These are phyloP conservation scores for Pythium guiyangense DNA, from an alignment of 352 stramenopile species.

Conservation along the genomic window DNA sequence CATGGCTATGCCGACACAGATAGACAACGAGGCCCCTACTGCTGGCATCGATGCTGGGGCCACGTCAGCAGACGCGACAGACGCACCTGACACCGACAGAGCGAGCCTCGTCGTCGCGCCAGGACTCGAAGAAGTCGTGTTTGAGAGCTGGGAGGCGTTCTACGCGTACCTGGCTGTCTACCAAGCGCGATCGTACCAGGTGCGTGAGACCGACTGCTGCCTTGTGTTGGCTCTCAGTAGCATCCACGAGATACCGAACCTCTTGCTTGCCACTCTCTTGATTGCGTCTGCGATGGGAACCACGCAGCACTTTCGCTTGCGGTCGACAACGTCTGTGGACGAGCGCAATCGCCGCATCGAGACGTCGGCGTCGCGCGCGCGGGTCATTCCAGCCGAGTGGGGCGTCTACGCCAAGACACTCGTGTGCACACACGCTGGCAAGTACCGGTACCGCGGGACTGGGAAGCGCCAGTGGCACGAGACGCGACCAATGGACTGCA, in stretches of 20 bases:
- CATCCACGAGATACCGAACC: background rate
- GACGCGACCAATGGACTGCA: constrained; percentile 16
- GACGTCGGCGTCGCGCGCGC: constrained; percentile 2
- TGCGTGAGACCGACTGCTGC: background rate
- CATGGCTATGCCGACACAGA: no score
- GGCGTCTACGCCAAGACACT: constrained; percentile 20
- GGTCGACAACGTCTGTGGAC: constrained; percentile 3
- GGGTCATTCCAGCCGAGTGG: constrained; percentile 6
- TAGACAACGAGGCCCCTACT: background rate
- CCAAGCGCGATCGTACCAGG: constrained; percentile 1
- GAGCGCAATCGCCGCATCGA: constrained; percentile 3
- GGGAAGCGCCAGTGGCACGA: constrained; percentile 13
- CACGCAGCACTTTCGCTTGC: constrained; percentile 1
- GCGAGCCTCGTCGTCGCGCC: constrained; percentile 1
- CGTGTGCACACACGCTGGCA: constrained; percentile 16
- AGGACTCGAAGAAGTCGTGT: background rate
- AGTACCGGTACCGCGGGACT: constrained; percentile 11
- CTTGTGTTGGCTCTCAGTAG: background rate
- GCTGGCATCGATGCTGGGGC: no score
- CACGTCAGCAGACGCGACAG: background rate
- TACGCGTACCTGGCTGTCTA: background rate
- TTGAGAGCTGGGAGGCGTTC: constrained; percentile 6
- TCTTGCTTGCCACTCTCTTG: no score
- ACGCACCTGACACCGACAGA: background rate
- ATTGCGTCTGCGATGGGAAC: no score